Conservation (phyloP, 257 asterid genomes). For the Osmanthus fragrans region DNA sequence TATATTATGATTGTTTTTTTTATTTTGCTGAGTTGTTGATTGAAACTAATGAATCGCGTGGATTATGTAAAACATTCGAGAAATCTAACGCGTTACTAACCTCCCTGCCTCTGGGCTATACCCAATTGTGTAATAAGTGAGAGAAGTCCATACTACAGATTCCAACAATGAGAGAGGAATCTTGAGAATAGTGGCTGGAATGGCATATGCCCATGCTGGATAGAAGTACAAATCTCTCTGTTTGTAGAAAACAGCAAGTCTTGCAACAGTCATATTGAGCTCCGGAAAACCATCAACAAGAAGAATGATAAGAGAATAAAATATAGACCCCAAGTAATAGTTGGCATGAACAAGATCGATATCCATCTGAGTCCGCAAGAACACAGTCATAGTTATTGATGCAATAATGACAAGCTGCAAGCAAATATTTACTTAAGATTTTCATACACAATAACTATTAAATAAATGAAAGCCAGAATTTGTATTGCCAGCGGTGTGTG, state of each 20-base stretch:
- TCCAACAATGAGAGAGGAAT: constrained; percentile 32
- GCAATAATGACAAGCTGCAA: constrained; percentile 33
- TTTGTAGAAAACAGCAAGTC: constrained; percentile 37
- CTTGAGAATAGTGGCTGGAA: constrained; percentile 35
- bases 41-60: not conserved
- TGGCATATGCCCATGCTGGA: constrained; percentile 41
- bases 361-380: constrained; percentile 27
- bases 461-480: not conserved
- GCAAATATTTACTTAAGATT: not conserved
- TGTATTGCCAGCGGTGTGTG: not conserved
- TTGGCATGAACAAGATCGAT: constrained; percentile 29
- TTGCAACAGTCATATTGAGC: constrained; percentile 22
- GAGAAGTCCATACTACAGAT: constrained; percentile 31
- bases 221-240: constrained; percentile 32
- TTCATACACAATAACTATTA: not conserved
- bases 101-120: constrained; percentile 35
- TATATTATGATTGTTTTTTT: not conserved
- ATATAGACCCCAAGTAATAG: constrained; percentile 32
- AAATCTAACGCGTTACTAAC: constrained; percentile 10
- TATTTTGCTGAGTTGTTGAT: not conserved
- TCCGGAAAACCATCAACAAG: constrained; percentile 32
- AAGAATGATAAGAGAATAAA: constrained; percentile 26
- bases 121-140: constrained; percentile 43
- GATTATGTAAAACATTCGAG: not conserved
- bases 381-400: constrained; percentile 26